Base-by-base conservation (phyloP, 345 rosid species). In the Microthlaspi erraticum region DNA sequence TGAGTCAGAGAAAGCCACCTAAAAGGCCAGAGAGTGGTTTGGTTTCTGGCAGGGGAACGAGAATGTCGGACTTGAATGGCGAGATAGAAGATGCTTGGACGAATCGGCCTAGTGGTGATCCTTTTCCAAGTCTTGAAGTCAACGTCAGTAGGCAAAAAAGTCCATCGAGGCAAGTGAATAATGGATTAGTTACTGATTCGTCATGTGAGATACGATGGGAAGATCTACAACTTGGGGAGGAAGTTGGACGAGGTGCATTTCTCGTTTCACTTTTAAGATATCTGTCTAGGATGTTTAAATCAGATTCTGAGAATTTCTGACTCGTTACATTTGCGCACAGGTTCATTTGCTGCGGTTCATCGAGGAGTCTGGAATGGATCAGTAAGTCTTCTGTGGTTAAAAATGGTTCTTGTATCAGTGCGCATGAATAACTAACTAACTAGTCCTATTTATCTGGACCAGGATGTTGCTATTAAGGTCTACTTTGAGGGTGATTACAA, bases 381-480 rank as follows among this genome's bases (percentile, higher is more conserved):
- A 19, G 94, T 88, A 74, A 77, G 75, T 32, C 59, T 52, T 73
- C 45, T 53, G 37, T 71, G 33, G 63, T 53, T 38, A 12, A 19
- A 44, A 73, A 42, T 39, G 29, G 36, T 26, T 39, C 8, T 8
- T 14, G 39, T 63, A 14, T 10, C 4, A 37, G 33, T 29, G 42
- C 64, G 38, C 13, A 7, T 1, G 13, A 17, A 23, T 56, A 37
- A 64, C 49, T 52, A 69, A 48, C 54, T 52, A 69, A 55, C 41
- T 56, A 18, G 18, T 32, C 18, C 49, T 48, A 49, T 55, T 58
- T 68, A 5, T 68, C 20, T 75, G 73, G 39, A 29, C 55, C 75
- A 90, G 97, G 96, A 88, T 81, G 93, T 93, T 78, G 97, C 96
- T 16, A 82, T 90, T 43, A 93, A 90, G 88, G 85, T 90, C 49